A percentile compares a stretch with the other conserved stretches of the same genome.
Conservation (phyloP, 805 yeast species). For the Candida chauliodis region DNA sequence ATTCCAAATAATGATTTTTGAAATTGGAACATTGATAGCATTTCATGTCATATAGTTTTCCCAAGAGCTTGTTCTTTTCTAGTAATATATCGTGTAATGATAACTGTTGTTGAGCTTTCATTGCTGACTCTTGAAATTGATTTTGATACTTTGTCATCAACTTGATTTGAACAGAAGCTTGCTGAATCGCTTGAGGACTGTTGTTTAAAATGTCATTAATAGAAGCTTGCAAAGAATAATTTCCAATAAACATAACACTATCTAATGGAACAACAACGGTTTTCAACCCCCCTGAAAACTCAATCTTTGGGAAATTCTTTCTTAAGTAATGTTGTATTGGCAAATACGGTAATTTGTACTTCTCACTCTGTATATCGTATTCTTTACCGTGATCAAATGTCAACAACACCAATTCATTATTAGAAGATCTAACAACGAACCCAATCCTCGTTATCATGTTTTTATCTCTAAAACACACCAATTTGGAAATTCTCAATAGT, state of each 20-base stretch:
- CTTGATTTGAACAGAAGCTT: conserved; percentile 33
- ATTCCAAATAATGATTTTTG: conserved; percentile 39
- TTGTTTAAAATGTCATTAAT: conserved; percentile 36
- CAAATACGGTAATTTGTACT: conserved; percentile 33
- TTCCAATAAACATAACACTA: conserved; percentile 43
- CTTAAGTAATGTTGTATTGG: conserved; percentile 30
- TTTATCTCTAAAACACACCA: conserved; percentile 55
- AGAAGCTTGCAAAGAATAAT: conserved; percentile 29
- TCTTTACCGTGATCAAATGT: conserved; percentile 43
- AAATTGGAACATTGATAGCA: conserved; percentile 42
- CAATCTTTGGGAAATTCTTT: conserved; percentile 33
- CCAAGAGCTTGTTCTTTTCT: conserved; percentile 32
- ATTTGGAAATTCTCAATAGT: conserved; percentile 49
- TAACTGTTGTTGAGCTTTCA: conserved; percentile 29
- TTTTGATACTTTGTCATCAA: conserved; percentile 34
- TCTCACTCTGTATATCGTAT: conserved; percentile 20
- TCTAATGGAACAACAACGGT: conserved; percentile 39
- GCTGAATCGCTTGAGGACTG: conserved; percentile 29
- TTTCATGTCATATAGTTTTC: conserved; percentile 22
- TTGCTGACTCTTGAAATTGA: conserved; percentile 43
- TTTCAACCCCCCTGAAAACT: conserved; percentile 29
- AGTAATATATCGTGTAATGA: conserved; percentile 34
- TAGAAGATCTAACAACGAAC: conserved; percentile 44
- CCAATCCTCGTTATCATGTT: conserved; percentile 46
- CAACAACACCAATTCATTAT: conserved; percentile 34